Conservation (phyloP, 1,284 basidiomycete species). For the Apiotrichum brassicae region DNA sequence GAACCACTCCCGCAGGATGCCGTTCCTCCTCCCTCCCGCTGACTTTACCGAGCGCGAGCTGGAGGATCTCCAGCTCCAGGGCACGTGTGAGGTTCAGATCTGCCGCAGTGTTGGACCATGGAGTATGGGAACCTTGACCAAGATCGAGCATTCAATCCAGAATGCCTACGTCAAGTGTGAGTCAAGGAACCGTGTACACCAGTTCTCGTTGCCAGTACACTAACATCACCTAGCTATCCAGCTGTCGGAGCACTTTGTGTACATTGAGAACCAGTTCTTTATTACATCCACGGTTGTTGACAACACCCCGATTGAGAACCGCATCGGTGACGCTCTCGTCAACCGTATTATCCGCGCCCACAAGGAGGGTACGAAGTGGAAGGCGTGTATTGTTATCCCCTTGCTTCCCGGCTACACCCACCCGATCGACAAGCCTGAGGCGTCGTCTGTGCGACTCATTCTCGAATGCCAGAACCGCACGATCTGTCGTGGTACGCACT, state of each 20-base stretch:
- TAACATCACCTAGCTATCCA: conserved; percentile 66
- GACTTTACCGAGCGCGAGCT: conserved; percentile 85
- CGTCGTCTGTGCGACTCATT: conserved; percentile 87
- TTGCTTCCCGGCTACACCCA: conserved; percentile 90
- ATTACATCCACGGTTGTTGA: conserved; percentile 87
- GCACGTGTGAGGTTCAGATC: conserved; percentile 96
- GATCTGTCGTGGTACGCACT: conserved; percentile 81
- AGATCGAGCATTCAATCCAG: conserved; percentile 87
- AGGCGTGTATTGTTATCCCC: conserved; percentile 88
- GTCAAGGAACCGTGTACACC: conserved; percentile 15
- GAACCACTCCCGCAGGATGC: conserved; percentile 88
- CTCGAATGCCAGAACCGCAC: conserved; percentile 89
- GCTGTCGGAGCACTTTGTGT: conserved; percentile 65
- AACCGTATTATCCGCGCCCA: conserved; percentile 86
- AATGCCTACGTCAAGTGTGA: conserved; percentile 86
- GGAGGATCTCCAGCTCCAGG: conserved; percentile 72
- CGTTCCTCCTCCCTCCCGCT: conserved; percentile 87
- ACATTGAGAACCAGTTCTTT: conserved; percentile 93
- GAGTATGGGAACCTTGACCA: conserved; percentile 84
- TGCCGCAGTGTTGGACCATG: conserved; percentile 92
- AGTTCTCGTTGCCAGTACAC: not conserved
- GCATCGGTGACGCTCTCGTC: conserved; percentile 90
- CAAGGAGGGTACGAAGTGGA: conserved; percentile 74
- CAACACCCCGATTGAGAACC: conserved; percentile 83
- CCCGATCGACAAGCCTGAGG: conserved; percentile 86